Percentiles rank a stretch among this genome's conserved stretches.
phyloP scores from a whole-genome alignment of 345 rosid species.

The Schrenkiella parvula region DNA sequence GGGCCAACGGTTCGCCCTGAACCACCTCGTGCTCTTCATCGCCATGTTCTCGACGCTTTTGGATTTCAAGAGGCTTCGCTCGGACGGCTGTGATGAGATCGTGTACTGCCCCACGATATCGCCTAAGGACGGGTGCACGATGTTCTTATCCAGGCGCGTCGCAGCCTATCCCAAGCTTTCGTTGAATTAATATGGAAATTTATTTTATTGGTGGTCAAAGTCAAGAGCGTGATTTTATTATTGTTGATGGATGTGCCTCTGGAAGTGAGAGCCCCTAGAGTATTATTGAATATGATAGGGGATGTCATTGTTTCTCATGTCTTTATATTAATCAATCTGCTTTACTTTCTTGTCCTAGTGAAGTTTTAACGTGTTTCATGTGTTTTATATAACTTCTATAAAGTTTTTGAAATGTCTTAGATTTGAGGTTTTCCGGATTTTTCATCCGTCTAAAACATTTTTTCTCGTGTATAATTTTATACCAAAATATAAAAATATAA shows the following conservation, averaged over 20 bases:
- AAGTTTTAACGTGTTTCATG: background rate
- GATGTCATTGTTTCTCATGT: background rate
- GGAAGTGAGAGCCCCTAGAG: background rate
- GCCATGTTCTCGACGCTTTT: conserved; percentile 57
- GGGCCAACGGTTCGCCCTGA: conserved; percentile 83
- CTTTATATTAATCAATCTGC: background rate
- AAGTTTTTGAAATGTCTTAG: too few species aligned
- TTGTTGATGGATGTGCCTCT: background rate
- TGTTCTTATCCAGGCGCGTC: conserved; percentile 53
- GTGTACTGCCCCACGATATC: conserved; percentile 69
- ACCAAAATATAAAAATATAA: too few species aligned
- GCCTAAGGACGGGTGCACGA: conserved; percentile 77
- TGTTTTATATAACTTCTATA: too few species aligned
- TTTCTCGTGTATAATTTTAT: too few species aligned
- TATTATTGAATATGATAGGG: background rate
- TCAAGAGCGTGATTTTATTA: background rate
- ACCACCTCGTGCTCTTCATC: conserved; percentile 73
- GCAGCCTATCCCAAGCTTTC: conserved; percentile 34
- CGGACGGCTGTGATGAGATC: conserved; percentile 71
- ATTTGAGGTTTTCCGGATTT: too few species aligned
- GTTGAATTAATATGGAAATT: conserved; percentile 7
- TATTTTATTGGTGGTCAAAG: background rate
- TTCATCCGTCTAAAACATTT: too few species aligned
- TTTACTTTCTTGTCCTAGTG: background rate
- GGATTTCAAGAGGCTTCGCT: conserved; percentile 51